Conservation (phyloP, 371 early-diverging fungal species). For the Mucor plumbeus region DNA sequence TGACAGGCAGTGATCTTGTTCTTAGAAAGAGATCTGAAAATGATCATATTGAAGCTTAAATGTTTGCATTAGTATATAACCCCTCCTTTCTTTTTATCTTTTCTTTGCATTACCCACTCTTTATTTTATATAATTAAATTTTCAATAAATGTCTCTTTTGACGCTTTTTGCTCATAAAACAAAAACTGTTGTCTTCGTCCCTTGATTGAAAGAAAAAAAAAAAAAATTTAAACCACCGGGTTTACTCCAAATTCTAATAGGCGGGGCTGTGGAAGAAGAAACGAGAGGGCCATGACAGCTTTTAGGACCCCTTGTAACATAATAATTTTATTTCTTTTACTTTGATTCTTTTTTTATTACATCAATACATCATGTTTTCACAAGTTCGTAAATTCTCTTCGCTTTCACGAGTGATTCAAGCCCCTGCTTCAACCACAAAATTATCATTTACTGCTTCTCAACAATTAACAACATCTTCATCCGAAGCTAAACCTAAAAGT, state of each 20-base stretch:
- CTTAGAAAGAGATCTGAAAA: slow-evolving; percentile 66
- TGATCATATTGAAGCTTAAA: slow-evolving; percentile 51
- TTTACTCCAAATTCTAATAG: not conserved
- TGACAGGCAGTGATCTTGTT: slow-evolving; percentile 88
- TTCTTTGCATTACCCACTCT: not conserved
- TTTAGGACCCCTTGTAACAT: slow-evolving; percentile 8
- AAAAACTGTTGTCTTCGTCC: too few relatives aligned
- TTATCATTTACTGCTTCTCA: slow-evolving; percentile 9
- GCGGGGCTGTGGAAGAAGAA: not conserved
- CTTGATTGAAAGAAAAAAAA: too few relatives aligned
- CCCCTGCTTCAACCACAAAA: slow-evolving; percentile 17
- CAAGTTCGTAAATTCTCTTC: slow-evolving; percentile 31
- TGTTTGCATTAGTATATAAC: too few relatives aligned
- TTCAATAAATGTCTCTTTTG: too few relatives aligned
- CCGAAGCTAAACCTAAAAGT: not conserved
- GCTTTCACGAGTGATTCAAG: slow-evolving; percentile 18
- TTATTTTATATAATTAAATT: not conserved
- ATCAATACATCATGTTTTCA: slow-evolving; percentile 20
- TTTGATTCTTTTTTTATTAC: not conserved
- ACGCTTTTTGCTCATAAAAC: too few relatives aligned
- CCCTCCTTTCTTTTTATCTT: not conserved
- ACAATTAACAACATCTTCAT: slow-evolving; percentile 8
- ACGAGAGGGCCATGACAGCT: not conserved
- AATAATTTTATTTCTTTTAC: not conserved
- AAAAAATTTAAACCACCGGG: too few relatives aligned